Percentiles rank a stretch among this genome's conserved stretches.
phyloP scores from a whole-genome alignment of 2,329 filamentous ascomycete species.

The Zymoseptoria crescenta region DNA sequence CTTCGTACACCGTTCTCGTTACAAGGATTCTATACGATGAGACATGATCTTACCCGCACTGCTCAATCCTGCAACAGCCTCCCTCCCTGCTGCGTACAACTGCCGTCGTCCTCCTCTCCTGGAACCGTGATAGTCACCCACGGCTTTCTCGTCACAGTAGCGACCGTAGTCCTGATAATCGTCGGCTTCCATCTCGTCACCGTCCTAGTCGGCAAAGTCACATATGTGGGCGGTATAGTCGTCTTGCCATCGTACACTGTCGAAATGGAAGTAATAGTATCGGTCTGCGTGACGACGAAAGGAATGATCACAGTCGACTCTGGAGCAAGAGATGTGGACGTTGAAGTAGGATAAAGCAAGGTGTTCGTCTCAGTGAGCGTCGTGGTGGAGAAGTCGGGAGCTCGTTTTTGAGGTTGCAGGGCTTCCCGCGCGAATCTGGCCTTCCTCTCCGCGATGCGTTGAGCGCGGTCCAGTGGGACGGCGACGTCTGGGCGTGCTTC shows the following conservation, averaged over 20 bases:
- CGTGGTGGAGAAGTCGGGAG: constrained; percentile 27
- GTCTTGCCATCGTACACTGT: constrained; percentile 1
- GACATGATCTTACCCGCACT: too few relatives aligned
- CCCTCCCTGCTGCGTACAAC: not conserved
- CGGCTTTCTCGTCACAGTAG: constrained; percentile 1
- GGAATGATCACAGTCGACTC: constrained; percentile 2
- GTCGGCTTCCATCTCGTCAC: not conserved
- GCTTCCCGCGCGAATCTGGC: constrained; percentile 17
- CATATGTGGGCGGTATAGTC: not conserved
- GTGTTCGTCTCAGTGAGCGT: constrained; percentile 29
- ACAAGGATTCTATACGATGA: not conserved
- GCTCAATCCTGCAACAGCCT: not conserved
- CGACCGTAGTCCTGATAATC: constrained; percentile 1
- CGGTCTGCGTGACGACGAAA: constrained; percentile 5
- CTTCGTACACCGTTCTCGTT: not conserved
- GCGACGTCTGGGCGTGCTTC: not conserved
- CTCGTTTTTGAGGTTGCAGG: constrained; percentile 19
- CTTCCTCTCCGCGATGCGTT: constrained; percentile 21
- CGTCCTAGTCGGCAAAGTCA: constrained; percentile 4
- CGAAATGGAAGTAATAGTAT: constrained; percentile 7
- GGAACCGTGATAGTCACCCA: constrained; percentile 1
- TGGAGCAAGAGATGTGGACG: constrained; percentile 1
- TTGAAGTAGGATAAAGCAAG: constrained; percentile 20
- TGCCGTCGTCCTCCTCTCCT: not conserved
- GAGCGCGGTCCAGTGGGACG: constrained; percentile 7